These are phyloP conservation scores for Clavispora vitiphila DNA, from an alignment of 805 yeast species.

Conservation along the genomic window DNA sequence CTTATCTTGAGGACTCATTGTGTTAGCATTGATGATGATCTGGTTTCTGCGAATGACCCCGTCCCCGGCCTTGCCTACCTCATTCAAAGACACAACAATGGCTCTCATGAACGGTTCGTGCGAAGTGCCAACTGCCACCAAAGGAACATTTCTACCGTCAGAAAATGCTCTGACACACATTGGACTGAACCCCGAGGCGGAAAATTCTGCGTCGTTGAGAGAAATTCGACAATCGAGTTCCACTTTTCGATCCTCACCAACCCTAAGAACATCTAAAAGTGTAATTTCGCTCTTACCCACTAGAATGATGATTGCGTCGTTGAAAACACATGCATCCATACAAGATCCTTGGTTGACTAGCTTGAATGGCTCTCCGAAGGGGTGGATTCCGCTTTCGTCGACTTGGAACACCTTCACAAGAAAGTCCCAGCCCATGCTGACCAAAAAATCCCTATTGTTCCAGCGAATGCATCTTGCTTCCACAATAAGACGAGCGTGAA, in stretches of 20 bases:
- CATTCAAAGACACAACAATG: constrained; percentile 48
- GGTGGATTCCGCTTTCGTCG: constrained; percentile 10
- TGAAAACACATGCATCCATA: constrained; percentile 30
- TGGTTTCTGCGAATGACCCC: constrained; percentile 21
- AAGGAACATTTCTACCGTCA: constrained; percentile 14
- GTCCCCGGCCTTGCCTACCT: constrained; percentile 4
- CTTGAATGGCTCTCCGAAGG: constrained; percentile 20
- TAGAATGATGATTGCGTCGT: constrained; percentile 37
- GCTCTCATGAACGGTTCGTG: constrained; percentile 75
- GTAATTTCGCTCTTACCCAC: constrained; percentile 60
- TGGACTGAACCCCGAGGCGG: constrained; percentile 59
- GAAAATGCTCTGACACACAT: constrained; percentile 31
- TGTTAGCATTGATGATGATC: constrained; percentile 28
- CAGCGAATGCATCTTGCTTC: constrained; percentile 26
- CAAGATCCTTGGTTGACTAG: constrained; percentile 51
- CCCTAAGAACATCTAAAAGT: constrained; percentile 41
- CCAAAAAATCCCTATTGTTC: constrained; percentile 30
- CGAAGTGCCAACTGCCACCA: constrained; percentile 64
- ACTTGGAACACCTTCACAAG: constrained; percentile 34
- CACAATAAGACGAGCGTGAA: constrained; percentile 32
- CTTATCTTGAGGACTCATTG: constrained; percentile 65
- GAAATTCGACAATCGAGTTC: constrained; percentile 45
- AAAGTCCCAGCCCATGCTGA: constrained; percentile 60
- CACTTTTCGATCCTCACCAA: constrained; percentile 18
- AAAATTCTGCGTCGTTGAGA: constrained; percentile 68